Percentiles rank a stretch among this genome's conserved stretches.
Conservation (phyloP, 1,284 basidiomycete genomes). For the Cerrena zonata region DNA sequence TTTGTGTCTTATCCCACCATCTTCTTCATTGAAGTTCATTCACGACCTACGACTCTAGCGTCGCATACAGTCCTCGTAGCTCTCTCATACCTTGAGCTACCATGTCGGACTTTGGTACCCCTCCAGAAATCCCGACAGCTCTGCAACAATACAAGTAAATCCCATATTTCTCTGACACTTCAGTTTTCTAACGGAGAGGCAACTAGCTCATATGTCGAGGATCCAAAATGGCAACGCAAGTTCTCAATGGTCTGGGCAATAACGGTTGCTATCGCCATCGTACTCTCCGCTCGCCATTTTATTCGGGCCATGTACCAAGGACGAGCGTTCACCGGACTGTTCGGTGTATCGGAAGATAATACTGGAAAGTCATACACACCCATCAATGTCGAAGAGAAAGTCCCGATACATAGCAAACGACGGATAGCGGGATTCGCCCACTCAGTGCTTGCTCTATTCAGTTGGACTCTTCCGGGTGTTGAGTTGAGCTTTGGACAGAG, state of each 20-base stretch:
- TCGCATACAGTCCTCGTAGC: no score
- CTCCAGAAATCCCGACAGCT: slow-evolving; percentile 52
- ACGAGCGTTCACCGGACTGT: slow-evolving; percentile 39
- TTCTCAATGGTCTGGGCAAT: slow-evolving; percentile 74
- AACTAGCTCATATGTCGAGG: slow-evolving; percentile 69
- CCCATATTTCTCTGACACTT: neutral
- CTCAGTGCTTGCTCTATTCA: slow-evolving; percentile 23
- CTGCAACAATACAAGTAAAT: slow-evolving; percentile 67
- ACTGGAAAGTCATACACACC: slow-evolving; percentile 28
- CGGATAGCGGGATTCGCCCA: slow-evolving; percentile 21
- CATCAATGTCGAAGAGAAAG: slow-evolving; percentile 18
- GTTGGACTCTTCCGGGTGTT: slow-evolving; percentile 40
- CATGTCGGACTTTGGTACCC: slow-evolving; percentile 43
- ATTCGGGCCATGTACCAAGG: slow-evolving; percentile 36
- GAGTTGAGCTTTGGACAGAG: slow-evolving; percentile 47
- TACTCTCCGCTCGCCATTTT: slow-evolving; percentile 50
- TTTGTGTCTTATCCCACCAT: no score
- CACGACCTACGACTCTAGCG: no score
- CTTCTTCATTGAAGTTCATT: no score
- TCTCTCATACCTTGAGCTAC: no score
- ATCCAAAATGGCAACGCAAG: slow-evolving; percentile 71
- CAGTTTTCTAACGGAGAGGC: neutral
- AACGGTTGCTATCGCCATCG: slow-evolving; percentile 46
- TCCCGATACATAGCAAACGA: slow-evolving; percentile 5
- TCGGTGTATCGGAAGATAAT: slow-evolving; percentile 46